Evolutionary conservation across 345 rosid species (phyloP), one percentile per base, ranked within the genome.

Genomic region (Trapa bicornis): DNA sequence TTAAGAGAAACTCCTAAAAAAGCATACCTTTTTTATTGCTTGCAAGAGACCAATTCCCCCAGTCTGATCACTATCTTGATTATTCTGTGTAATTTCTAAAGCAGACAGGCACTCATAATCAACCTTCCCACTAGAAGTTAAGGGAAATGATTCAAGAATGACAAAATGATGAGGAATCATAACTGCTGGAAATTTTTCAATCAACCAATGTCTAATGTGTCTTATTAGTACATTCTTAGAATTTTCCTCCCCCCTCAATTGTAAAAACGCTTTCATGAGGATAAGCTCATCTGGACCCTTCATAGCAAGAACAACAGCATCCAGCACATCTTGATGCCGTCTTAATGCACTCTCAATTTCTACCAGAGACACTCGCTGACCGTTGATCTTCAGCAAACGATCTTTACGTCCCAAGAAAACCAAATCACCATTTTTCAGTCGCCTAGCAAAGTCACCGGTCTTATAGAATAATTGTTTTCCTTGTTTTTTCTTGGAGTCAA

Each of bases 401-500:
- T 94, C 96, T 75, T 75, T 87, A 77, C 99, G 87, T 65, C 99
- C 97, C 71, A 87, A 57, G 69, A 84, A 91, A 70, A 89, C 72
- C 80, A 91, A 81, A 79, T 89, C 95, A 66, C 97, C 89, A 48
- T 84, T 83, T 61, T 78, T 68, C 72, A 94, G 85, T 70, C 70
- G 75, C 77, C 66, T 70, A 7, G 88, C 99, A 77, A 84, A 86
- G 80, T 94, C 99, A 79, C 99, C 99, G 66, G 97, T 94, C 82
- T 79, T 83, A 74, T 80, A 85, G 73, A 84, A 87, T 45, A 76
- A 65, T 68, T 45, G 78, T 67, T 80, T 66, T 76, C 84, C 88
- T 77, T 83, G 78, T 37, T 79, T 80, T 79, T 74, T 70, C 37
- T 50, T 67, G 43, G 76, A 64, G 45, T 72, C 64, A 66, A 80